A percentile compares a stretch with the other conserved stretches of the same genome.
phyloP scores from a whole-genome alignment of 1,139 yeast species.

The Geotrichum reessii region DNA sequence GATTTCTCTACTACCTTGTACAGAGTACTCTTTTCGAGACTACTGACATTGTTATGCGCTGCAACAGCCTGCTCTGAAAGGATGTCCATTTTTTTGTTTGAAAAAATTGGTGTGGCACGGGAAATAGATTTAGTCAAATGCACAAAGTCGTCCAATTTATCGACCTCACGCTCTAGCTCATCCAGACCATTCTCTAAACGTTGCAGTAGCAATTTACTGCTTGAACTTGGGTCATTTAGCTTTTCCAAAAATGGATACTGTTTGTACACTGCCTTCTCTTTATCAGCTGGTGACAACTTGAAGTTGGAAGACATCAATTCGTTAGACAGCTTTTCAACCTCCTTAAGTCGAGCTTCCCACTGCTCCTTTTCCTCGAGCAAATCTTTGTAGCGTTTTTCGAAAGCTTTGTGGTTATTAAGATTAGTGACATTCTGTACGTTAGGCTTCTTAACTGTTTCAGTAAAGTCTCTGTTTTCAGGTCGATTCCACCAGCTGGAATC shows the following conservation, averaged over 20 bases:
- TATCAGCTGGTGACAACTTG: not conserved
- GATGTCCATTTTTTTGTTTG: conserved; percentile 7
- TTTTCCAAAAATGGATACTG: conserved; percentile 8
- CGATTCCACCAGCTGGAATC: conserved; percentile 64
- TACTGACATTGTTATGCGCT: not conserved
- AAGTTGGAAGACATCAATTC: not conserved
- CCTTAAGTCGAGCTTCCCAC: conserved; percentile 40
- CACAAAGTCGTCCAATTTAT: conserved; percentile 12
- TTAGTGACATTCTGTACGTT: conserved; percentile 56
- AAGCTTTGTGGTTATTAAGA: conserved; percentile 42
- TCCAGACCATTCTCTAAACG: conserved; percentile 3
- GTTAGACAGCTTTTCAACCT: conserved; percentile 3
- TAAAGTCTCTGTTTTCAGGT: conserved; percentile 26
- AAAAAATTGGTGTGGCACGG: conserved; percentile 5
- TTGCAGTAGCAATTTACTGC: not conserved
- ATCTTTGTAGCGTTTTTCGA: conserved; percentile 42
- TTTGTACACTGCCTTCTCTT: not conserved
- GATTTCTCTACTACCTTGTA: conserved; percentile 7
- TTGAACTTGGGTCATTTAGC: not conserved
- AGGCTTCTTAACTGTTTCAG: conserved; percentile 39
- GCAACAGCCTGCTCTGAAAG: not conserved
- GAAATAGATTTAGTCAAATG: conserved; percentile 10
- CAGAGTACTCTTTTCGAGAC: conserved; percentile 8
- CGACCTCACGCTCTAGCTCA: conserved; percentile 13
- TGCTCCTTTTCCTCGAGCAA: conserved; percentile 45